Evolutionary conservation across 352 stramenopile genomes (phyloP).

Genomic region (Paralagenidium karlingii): DNA sequence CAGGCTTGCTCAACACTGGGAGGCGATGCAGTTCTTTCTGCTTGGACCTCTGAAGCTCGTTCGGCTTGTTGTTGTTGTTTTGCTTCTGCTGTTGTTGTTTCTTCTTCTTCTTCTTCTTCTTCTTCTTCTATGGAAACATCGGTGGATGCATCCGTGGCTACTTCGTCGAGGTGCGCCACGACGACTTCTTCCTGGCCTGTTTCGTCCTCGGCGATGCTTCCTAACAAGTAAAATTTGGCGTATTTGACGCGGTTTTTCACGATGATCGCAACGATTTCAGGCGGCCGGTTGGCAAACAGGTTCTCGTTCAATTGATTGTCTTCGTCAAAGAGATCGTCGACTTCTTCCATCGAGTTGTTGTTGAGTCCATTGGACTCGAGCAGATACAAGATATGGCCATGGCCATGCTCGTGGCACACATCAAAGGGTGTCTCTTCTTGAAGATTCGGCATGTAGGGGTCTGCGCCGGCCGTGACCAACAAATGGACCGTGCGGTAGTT

Average conservation of each 20-base stretch:
- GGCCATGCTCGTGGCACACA: constrained; percentile 43
- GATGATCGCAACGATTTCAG: constrained; percentile 60
- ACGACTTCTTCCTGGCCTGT: constrained; percentile 10
- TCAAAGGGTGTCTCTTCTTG: constrained; percentile 72
- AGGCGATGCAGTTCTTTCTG: no score
- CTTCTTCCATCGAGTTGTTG: constrained; percentile 33
- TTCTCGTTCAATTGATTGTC: constrained; percentile 46
- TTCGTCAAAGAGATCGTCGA: constrained; percentile 49
- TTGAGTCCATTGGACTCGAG: constrained; percentile 20
- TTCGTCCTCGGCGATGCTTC: constrained; percentile 40
- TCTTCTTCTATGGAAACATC: neutral
- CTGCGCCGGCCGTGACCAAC: constrained; percentile 65
- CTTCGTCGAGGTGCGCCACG: neutral
- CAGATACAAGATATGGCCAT: constrained; percentile 63
- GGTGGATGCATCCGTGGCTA: neutral
- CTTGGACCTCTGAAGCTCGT: no score
- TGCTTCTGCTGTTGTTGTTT: constrained; percentile 1
- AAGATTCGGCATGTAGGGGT: constrained; percentile 76
- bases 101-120: constrained; percentile 10
- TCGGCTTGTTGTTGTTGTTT: neutral
- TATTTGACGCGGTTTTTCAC: constrained; percentile 74
- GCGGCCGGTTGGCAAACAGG: constrained; percentile 42
- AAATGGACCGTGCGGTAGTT: constrained; percentile 72
- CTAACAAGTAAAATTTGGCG: constrained; percentile 40
- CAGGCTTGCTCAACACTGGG: no score